Percentiles rank a stretch among this genome's conserved stretches.
Evolutionary conservation across 352 stramenopile species (phyloP).

Genomic region (Blastocystis sp.): DNA sequence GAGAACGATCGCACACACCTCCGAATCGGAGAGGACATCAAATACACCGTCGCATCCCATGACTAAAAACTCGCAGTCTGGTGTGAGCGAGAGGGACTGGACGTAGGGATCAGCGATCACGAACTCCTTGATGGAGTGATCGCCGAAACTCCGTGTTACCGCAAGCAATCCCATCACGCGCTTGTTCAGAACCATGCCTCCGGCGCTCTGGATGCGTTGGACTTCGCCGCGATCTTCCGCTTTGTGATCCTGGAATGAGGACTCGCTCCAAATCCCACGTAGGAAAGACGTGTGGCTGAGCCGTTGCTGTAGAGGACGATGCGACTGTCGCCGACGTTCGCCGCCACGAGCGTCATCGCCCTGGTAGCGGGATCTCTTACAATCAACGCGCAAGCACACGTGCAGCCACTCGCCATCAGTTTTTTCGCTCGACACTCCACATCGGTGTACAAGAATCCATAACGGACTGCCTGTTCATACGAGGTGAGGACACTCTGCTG

Average conservation of each 20-base stretch:
- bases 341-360: background rate
- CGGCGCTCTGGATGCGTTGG: background rate
- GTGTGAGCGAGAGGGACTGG: background rate
- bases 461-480: conserved; percentile 8
- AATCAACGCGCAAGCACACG: conserved; percentile 11
- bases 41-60: conserved; percentile 52
- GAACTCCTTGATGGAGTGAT: conserved; percentile 51
- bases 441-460: conserved; percentile 42
- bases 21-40: conserved; percentile 50
- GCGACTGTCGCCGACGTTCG: conserved; percentile 54
- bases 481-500: conserved; percentile 4
- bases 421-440: conserved; percentile 36
- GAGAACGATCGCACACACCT: conserved; percentile 43
- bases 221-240: conserved; percentile 24
- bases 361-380: background rate
- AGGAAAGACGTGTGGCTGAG: conserved; percentile 12
- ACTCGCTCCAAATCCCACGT: background rate
- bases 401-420: conserved; percentile 44
- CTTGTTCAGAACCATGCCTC: conserved; percentile 46
- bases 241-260: conserved; percentile 46
- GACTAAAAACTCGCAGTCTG: conserved; percentile 13
- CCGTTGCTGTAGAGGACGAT: conserved; percentile 5
- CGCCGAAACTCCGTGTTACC: conserved; percentile 54
- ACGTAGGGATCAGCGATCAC: conserved; percentile 47
- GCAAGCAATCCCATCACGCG: conserved; percentile 45